phyloP scores from a whole-genome alignment of 768 basidiomycete species.

The Suillus alpinus region DNA sequence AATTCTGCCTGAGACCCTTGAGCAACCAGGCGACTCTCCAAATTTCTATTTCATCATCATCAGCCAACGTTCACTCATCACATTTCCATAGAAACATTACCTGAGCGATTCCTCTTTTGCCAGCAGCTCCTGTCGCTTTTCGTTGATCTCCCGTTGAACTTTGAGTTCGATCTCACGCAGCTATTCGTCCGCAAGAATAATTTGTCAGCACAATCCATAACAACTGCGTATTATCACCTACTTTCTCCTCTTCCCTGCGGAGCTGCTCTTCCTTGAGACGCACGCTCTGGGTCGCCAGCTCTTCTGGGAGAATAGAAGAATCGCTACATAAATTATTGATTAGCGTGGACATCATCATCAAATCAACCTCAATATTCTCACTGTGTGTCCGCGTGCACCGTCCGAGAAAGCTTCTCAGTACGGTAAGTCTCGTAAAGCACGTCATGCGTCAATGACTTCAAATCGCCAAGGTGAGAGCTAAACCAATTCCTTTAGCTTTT shows the following conservation, averaged over 20 bases:
- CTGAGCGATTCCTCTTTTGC: slow-evolving; percentile 95
- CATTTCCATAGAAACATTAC: slow-evolving; percentile 32
- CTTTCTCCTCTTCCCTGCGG: slow-evolving; percentile 94
- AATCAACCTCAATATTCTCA: slow-evolving; percentile 34
- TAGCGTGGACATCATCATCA: slow-evolving; percentile 18
- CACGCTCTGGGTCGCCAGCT: slow-evolving; percentile 94
- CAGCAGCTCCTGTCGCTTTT: slow-evolving; percentile 93
- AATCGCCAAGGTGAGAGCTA: slow-evolving; percentile 91
- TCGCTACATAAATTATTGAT: slow-evolving; percentile 47
- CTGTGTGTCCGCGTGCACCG: slow-evolving; percentile 78
- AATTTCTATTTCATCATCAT: slow-evolving; percentile 49
- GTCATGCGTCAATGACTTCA: slow-evolving; percentile 93
- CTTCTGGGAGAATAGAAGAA: slow-evolving; percentile 91
- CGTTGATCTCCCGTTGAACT: slow-evolving; percentile 96
- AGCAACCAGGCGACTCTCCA: slow-evolving; percentile 88
- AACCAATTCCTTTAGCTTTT: background rate
- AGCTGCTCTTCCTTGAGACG: slow-evolving; percentile 99
- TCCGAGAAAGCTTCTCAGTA: slow-evolving; percentile 93
- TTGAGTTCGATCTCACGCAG: slow-evolving; percentile 97
- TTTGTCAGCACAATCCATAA: slow-evolving; percentile 4
- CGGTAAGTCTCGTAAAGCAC: slow-evolving; percentile 95
- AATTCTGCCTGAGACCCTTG: slow-evolving; percentile 83
- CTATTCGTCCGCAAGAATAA: slow-evolving; percentile 34
- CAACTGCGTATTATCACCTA: slow-evolving; percentile 22
- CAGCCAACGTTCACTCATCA: slow-evolving; percentile 6